These are phyloP conservation scores for Ceratocystis cubensis DNA, from an alignment of 2,329 filamentous ascomycete species.

Conservation along the genomic window DNA sequence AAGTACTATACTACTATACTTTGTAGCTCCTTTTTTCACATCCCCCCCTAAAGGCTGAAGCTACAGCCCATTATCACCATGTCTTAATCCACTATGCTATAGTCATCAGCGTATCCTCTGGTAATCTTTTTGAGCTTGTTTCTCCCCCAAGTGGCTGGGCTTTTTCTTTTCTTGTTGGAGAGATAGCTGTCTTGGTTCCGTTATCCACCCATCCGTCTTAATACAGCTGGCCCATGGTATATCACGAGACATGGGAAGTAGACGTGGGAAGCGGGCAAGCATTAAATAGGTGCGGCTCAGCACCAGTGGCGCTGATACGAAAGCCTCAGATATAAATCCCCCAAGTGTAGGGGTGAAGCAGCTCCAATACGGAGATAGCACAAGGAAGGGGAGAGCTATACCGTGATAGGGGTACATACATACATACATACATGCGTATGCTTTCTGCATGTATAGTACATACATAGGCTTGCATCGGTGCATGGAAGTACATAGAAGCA, in stretches of 20 bases:
- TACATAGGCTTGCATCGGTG: neutral
- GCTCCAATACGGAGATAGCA: neutral
- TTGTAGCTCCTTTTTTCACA: neutral
- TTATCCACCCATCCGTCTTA: neutral
- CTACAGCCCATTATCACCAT: slow-evolving; percentile 3
- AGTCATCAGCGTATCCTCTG: neutral
- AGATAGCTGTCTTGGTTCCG: neutral
- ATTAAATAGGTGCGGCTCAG: neutral
- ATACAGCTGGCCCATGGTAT: neutral
- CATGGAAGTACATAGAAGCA: neutral
- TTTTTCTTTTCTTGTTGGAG: neutral
- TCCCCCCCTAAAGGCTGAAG: neutral
- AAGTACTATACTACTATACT: neutral
- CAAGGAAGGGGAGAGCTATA: neutral
- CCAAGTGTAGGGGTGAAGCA: neutral
- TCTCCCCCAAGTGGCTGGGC: slow-evolving; percentile 2
- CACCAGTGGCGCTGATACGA: neutral
- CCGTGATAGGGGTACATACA: neutral
- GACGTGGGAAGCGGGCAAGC: neutral
- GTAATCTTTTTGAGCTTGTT: neutral
- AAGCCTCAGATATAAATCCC: neutral
- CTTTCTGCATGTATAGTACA: no score
- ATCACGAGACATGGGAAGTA: neutral
- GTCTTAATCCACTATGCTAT: slow-evolving; percentile 4
- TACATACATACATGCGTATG: neutral